Evolutionary conservation across 306 rosid species (phyloP), one percentile per base, ranked within the genome.

Genomic region (Trifolium subterraneum): DNA sequence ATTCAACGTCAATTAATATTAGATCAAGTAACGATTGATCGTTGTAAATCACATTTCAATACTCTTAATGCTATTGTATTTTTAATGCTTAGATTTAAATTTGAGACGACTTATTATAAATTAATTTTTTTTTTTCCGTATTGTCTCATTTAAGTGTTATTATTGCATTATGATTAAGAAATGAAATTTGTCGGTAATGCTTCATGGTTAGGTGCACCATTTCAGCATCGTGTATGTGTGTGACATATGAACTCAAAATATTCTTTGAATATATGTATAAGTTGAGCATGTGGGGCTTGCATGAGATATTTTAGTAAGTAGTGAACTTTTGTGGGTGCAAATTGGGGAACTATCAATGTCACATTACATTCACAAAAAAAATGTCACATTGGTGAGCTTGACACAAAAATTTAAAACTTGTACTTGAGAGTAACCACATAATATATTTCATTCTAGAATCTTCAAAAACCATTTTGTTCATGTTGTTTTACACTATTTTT

Each of bases 361-460:
- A 89, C 87, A 74, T 81, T 86, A 89, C 87, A 74, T 81, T 86
- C n/a, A n/a, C n/a, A n/a, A n/a, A n/a, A n/a, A n/a, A n/a, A 71
- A 19, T 73, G 29, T 83, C 88, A 89, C 87, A 74, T 81, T 86
- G 88, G 29, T 77, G 84, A 79, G 71, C 35, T 64, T 33, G 23
- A 48, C 74, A 29, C 3, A 1, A 16, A n/a, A 67, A 59, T 73
- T 80, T 76, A 73, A 35, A 69, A 69, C 12, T 16, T 15, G 8
- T 41, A 48, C 11, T 75, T 25, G 1, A 15, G 68, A 58, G 48
- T 22, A 36, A 42, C 31, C 64, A 31, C n/a, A 5, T 1, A 16
- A 23, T 2, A 20, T 22, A 20, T 1, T 1, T 16, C 2, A 2
- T 65, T 20, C 15, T 19, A 45, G 10, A 19, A 10, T 22, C 62